Evolutionary conservation across 306 rosid genomes (phyloP), one percentile per base, ranked within the genome.

Genomic region (Trifolium fragiferum): DNA sequence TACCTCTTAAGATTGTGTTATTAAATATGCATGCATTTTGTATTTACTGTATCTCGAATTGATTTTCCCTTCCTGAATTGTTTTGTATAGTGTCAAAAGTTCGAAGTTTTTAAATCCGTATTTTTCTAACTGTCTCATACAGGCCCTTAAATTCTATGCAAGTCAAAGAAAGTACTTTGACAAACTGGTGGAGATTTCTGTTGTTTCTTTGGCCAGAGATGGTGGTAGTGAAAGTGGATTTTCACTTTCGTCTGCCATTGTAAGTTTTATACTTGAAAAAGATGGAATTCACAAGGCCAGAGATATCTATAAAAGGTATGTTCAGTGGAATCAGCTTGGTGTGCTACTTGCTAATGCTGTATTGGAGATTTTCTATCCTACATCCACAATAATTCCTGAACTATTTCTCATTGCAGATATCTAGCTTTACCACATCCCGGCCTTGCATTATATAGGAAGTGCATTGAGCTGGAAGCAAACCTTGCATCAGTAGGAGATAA

Each of bases 221-320:
- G 89, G 96, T 72, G 98, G 95, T 77, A 86, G 86, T 83, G 98
- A 92, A 27, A 63, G 80, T 68, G 98, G 92, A 61, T 90, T 88
- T 78, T 94, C 96, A 53, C 96, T 88, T 71, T 90, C 98, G 9
- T 78, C 87, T 51, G 84, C 88, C 74, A 74, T 94, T 41, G 84
- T 88, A 65, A 83, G 82, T 82, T 87, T 86, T 78, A 83, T 88
- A 72, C 91, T 87, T 66, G 93, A 90, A 76, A 91, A 85, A 49
- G 87, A 88, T 71, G 97, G 98, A 82, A 78, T 90, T 83, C 90
- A 64, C 64, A 85, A 60, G 69, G 86, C 98, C 67, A 88, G 95
- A 80, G 86, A 87, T 46, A 80, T 86, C 46, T 94, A 94, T 81
- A 90, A 90, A 78, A 86, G 90, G 98, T 91, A 83, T 33, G 89